Percentiles rank a stretch among this genome's conserved stretches.
Conservation (phyloP, 208 protist species). For the Leishmania braziliensis region DNA sequence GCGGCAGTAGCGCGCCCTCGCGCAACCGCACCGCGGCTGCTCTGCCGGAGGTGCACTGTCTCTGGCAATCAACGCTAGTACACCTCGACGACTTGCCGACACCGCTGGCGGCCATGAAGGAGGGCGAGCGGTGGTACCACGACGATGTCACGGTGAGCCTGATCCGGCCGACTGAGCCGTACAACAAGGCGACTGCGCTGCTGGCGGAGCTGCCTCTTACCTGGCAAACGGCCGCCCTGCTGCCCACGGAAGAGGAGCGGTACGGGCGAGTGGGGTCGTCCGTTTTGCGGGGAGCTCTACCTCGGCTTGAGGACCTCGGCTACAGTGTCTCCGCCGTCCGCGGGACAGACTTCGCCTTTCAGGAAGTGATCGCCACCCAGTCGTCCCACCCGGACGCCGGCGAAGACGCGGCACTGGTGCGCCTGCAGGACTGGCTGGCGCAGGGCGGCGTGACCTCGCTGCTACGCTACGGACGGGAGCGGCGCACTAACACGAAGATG, state of each 20-base stretch:
- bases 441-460: slow-evolving; percentile 71
- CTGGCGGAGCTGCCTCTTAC: slow-evolving; percentile 35
- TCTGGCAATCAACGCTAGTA: slow-evolving; percentile 91
- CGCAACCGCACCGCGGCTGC: slow-evolving; percentile 3
- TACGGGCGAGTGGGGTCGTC: slow-evolving; percentile 36
- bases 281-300: slow-evolving; percentile 56
- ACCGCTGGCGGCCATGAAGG: slow-evolving; percentile 75
- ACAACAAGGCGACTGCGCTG: slow-evolving; percentile 51
- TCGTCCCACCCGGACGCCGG: slow-evolving; percentile 65
- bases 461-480: slow-evolving; percentile 67
- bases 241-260: slow-evolving; percentile 47
- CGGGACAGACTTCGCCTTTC: slow-evolving; percentile 46
- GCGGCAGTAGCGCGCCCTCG: slow-evolving; percentile 4
- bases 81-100: slow-evolving; percentile 89
- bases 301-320: slow-evolving; percentile 72
- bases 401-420: slow-evolving; percentile 64
- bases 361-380: slow-evolving; percentile 79
- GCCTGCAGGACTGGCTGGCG: slow-evolving; percentile 69
- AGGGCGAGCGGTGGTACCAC: slow-evolving; percentile 89
- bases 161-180: slow-evolving; percentile 80
- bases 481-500: slow-evolving; percentile 82
- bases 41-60: slow-evolving; percentile 52
- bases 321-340: slow-evolving; percentile 44
- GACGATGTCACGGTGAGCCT: slow-evolving; percentile 79
- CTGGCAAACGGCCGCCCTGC: slow-evolving; percentile 25